A percentile compares a stretch with the other conserved stretches of the same genome.
phyloP scores from a whole-genome alignment of 1,284 basidiomycete genomes.

The Sporisorium graminicola region DNA sequence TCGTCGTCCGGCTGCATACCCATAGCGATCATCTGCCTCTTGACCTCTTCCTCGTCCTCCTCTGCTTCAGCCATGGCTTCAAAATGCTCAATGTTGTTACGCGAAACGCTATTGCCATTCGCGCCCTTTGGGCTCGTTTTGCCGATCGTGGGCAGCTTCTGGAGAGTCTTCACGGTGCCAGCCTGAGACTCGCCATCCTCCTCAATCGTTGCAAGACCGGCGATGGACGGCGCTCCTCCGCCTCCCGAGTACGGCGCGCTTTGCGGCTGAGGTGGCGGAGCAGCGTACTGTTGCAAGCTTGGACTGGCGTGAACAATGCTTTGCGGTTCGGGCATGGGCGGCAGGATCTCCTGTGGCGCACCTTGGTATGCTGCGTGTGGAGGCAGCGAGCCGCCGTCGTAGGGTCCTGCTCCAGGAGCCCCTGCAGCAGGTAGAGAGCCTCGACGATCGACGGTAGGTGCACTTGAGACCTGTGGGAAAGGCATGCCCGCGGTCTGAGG shows the following conservation, averaged over 20 bases:
- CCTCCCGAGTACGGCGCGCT: background rate
- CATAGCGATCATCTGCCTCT: constrained; percentile 51
- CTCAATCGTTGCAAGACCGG: constrained; percentile 58
- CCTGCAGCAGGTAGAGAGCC: constrained; percentile 23
- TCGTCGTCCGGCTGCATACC: constrained; percentile 57
- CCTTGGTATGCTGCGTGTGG: constrained; percentile 12
- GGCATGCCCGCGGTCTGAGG: constrained; percentile 2
- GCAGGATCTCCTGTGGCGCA: constrained; percentile 12
- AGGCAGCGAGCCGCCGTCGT: constrained; percentile 10
- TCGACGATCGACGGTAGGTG: constrained; percentile 8
- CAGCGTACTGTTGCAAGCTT: constrained; percentile 19
- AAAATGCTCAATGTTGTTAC: constrained; percentile 56
- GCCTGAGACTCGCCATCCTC: constrained; percentile 60
- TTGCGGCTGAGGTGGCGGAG: constrained; percentile 23
- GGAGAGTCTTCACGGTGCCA: constrained; percentile 56
- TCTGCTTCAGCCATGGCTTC: constrained; percentile 56
- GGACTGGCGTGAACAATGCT: constrained; percentile 7
- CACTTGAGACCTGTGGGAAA: constrained; percentile 1
- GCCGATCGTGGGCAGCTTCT: constrained; percentile 42
- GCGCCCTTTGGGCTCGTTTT: constrained; percentile 37
- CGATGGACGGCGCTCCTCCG: constrained; percentile 20
- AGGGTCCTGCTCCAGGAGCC: no score
- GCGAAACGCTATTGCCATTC: constrained; percentile 45
- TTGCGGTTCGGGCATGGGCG: constrained; percentile 40
- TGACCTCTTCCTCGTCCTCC: constrained; percentile 57